phyloP scores from a whole-genome alignment of 441 rosid species.

The Omphalea diandra region DNA sequence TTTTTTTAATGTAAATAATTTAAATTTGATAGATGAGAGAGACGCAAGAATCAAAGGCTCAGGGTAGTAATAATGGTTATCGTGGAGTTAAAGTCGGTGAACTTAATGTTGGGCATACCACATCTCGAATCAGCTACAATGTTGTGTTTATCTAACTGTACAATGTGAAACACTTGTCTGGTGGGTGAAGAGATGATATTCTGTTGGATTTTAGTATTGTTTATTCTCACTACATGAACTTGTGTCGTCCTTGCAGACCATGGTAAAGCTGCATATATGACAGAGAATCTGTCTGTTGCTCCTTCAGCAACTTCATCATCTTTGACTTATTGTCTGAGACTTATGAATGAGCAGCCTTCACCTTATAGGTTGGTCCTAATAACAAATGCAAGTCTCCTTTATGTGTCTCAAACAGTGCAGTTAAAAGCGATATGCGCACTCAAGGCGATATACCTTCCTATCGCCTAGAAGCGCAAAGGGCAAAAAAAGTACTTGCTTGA shows the following conservation, averaged over 20 bases:
- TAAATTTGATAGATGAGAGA: constrained; percentile 50
- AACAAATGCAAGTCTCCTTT: neutral
- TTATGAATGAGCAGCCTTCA: constrained; percentile 30
- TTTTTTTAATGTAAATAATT: too few relatives aligned
- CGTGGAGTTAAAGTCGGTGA: constrained; percentile 34
- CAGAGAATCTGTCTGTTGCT: constrained; percentile 29
- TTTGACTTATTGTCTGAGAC: constrained; percentile 24
- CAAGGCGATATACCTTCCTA: too few relatives aligned
- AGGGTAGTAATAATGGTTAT: constrained; percentile 23
- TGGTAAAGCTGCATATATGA: constrained; percentile 31
- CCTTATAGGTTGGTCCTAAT: constrained; percentile 35
- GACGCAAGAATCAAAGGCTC: constrained; percentile 35
- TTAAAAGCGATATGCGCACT: too few relatives aligned
- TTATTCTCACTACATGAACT: constrained; percentile 25
- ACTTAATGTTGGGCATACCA: constrained; percentile 21
- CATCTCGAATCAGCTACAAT: constrained; percentile 16
- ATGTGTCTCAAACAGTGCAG: neutral
- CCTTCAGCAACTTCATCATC: constrained; percentile 22
- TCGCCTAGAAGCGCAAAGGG: too few relatives aligned
- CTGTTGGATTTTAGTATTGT: constrained; percentile 14
- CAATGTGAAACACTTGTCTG: constrained; percentile 19
- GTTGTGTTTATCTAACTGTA: constrained; percentile 30
- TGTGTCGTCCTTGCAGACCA: constrained; percentile 29
- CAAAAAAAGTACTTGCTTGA: too few relatives aligned
- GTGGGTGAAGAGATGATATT: constrained; percentile 20